Percentiles rank a stretch among this genome's conserved stretches.
Conservation (phyloP, 768 basidiomycete genomes). For the Auricularia cornea region DNA sequence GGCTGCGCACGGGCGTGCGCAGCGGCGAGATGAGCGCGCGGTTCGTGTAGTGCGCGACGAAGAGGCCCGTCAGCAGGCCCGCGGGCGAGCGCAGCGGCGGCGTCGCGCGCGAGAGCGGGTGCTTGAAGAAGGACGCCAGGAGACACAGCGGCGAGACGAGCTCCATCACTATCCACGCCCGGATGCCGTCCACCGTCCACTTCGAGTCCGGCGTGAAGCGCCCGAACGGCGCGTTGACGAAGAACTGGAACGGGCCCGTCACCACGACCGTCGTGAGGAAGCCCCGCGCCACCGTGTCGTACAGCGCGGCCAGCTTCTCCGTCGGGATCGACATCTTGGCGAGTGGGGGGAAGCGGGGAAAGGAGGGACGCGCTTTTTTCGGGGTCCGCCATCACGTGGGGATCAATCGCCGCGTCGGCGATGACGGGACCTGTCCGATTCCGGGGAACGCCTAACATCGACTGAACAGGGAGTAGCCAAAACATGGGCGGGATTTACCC, state of each 20-base stretch:
- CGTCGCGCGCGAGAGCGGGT: constrained; percentile 34
- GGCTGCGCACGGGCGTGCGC: constrained; percentile 70
- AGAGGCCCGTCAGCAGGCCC: constrained; percentile 47
- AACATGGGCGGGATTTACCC: no score
- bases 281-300: background rate
- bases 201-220: constrained; percentile 44
- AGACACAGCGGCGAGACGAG: constrained; percentile 52
- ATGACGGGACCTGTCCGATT: no score
- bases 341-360: no score
- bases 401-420: no score
- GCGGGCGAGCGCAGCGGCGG: constrained; percentile 28
- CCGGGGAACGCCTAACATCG: no score
- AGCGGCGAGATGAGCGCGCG: constrained; percentile 75
- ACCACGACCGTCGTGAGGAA: background rate
- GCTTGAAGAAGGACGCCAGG: constrained; percentile 37
- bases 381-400: no score
- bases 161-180: constrained; percentile 76
- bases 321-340: no score
- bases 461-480: no score
- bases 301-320: no score
- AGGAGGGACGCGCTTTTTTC: no score
- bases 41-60: constrained; percentile 72
- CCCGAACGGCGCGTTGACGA: constrained; percentile 74
- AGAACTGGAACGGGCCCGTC: constrained; percentile 29
- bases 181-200: constrained; percentile 18